Evolutionary conservation across 2,329 filamentous ascomycete species (phyloP).

Genomic region (Microsporum audouinii): DNA sequence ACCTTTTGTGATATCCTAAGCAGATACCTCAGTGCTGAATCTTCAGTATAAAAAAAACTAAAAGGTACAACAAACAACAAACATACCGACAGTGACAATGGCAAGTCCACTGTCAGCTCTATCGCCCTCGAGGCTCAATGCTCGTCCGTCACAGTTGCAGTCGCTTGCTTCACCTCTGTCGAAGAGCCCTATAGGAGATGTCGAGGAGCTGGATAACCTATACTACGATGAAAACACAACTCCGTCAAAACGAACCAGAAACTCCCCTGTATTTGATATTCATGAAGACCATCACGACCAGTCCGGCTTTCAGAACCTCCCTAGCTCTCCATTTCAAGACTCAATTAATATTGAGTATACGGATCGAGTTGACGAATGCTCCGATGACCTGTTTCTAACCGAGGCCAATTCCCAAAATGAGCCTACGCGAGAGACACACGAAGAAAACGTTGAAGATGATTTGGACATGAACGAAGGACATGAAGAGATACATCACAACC

Average conservation of each 20-base stretch:
- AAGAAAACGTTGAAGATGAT: conserved; percentile 6
- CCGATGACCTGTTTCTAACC: conserved; percentile 13
- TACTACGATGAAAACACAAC: background rate
- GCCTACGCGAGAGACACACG: conserved; percentile 4
- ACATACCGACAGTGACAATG: background rate
- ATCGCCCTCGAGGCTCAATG: conserved; percentile 1
- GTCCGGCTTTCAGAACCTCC: conserved; percentile 10
- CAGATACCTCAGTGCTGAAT: background rate
- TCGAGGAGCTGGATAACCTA: background rate
- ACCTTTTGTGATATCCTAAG: background rate
- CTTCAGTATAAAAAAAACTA: background rate
- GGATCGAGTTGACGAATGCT: conserved; percentile 16
- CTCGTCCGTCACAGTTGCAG: background rate
- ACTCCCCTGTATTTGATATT: conserved; percentile 5
- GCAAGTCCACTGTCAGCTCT: conserved; percentile 2
- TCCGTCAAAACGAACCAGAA: background rate
- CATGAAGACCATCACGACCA: conserved; percentile 17
- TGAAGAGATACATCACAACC: background rate
- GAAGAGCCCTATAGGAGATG: background rate
- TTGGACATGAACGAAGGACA: background rate
- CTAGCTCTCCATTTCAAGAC: conserved; percentile 30
- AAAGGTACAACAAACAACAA: background rate
- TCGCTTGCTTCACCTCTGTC: background rate
- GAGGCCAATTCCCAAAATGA: conserved; percentile 16
- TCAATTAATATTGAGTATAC: conserved; percentile 19